phyloP scores from a whole-genome alignment of 2,329 filamentous ascomycete genomes.

The Penicillium sp. region DNA sequence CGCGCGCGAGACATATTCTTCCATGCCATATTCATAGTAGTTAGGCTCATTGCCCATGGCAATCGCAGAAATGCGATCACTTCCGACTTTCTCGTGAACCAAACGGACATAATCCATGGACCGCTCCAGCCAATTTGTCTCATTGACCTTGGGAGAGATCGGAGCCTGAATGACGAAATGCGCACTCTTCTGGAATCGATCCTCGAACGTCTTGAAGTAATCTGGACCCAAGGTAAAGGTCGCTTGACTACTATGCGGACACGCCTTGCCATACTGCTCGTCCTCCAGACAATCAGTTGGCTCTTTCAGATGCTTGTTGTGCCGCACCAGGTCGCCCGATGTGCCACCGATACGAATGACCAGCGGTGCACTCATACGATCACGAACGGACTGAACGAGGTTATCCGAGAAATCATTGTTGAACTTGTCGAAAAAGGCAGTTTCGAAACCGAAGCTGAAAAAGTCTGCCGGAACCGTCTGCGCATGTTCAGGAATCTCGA shows the following conservation, averaged over 20 bases:
- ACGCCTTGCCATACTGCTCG: background rate
- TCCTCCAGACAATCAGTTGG: background rate
- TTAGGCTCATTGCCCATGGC: slow-evolving; percentile 12
- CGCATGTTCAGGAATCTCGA: no score
- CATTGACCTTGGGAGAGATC: slow-evolving; percentile 1
- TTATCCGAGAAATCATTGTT: slow-evolving; percentile 9
- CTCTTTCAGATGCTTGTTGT: slow-evolving; percentile 3
- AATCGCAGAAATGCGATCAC: slow-evolving; percentile 7
- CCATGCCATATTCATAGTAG: slow-evolving; percentile 5
- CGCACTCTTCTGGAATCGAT: slow-evolving; percentile 4
- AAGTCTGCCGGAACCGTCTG: slow-evolving; percentile 4
- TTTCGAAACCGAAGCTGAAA: slow-evolving; percentile 9
- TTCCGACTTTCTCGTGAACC: slow-evolving; percentile 3
- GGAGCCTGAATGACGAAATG: slow-evolving; percentile 15
- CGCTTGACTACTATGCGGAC: slow-evolving; percentile 2
- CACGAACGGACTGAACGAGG: slow-evolving; percentile 4
- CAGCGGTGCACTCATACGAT: slow-evolving; percentile 12
- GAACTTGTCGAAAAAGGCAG: slow-evolving; percentile 6
- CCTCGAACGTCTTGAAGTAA: slow-evolving; percentile 11
- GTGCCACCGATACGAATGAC: slow-evolving; percentile 15
- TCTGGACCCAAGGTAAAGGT: slow-evolving; percentile 7
- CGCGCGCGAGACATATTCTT: slow-evolving; percentile 5
- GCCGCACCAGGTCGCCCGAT: slow-evolving; percentile 9
- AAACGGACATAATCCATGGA: slow-evolving; percentile 5
- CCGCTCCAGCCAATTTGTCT: background rate